Evolutionary conservation across 352 stramenopile species (phyloP).

Genomic region (Phytophthora multivora): DNA sequence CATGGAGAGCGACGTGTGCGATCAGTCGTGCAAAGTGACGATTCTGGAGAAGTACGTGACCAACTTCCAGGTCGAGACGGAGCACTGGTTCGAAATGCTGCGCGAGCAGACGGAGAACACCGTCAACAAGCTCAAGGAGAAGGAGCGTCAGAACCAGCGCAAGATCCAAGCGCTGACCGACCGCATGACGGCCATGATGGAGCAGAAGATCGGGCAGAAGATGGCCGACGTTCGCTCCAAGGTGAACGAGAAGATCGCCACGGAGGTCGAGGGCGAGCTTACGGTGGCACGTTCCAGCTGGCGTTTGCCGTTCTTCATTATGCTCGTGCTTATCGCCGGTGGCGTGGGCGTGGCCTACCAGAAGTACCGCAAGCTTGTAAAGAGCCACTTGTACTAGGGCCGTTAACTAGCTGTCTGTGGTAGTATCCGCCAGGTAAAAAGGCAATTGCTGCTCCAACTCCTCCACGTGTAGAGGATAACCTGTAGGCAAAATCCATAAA

Average conservation of each 20-base stretch:
- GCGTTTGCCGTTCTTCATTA: constrained; percentile 82
- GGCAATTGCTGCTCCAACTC: constrained; percentile 5
- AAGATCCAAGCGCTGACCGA: constrained; percentile 77
- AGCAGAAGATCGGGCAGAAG: constrained; percentile 76
- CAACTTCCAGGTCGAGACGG: constrained; percentile 84
- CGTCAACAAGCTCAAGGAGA: constrained; percentile 71
- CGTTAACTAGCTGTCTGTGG: constrained; percentile 23
- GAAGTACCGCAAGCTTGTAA: constrained; percentile 88
- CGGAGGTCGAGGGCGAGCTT: constrained; percentile 71
- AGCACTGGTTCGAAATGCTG: constrained; percentile 86
- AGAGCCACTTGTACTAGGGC: constrained; percentile 81
- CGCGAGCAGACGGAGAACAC: constrained; percentile 81
- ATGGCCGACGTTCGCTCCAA: constrained; percentile 62
- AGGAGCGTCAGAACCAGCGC: constrained; percentile 71
- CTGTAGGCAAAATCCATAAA: constrained; percentile 3
- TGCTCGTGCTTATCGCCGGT: constrained; percentile 65
- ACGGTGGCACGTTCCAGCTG: constrained; percentile 67
- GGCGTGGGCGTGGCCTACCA: constrained; percentile 73
- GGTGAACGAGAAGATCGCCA: constrained; percentile 73
- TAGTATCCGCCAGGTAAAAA: constrained; percentile 21
- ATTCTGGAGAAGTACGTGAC: constrained; percentile 82
- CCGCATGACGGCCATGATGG: constrained; percentile 73
- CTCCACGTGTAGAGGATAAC: constrained; percentile 15
- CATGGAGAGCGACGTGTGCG: constrained; percentile 59
- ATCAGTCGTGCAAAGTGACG: constrained; percentile 82